Percentiles rank a stretch among this genome's conserved stretches.
phyloP scores from a whole-genome alignment of 768 basidiomycete genomes.

The Brasilioporus rufonigricans region DNA sequence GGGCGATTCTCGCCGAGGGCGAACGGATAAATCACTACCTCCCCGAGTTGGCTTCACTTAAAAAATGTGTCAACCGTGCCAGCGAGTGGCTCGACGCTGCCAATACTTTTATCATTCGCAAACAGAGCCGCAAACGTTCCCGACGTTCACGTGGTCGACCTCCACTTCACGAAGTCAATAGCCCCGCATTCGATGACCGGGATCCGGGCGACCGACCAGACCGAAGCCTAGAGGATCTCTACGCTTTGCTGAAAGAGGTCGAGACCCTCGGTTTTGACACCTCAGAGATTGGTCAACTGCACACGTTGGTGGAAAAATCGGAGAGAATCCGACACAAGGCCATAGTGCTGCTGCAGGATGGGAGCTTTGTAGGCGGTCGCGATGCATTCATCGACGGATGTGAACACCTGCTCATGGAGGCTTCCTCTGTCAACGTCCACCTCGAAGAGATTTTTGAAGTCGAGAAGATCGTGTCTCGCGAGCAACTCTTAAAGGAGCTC shows the following conservation, averaged over 20 bases:
- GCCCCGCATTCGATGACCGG: slow-evolving; percentile 28
- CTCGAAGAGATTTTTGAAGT: slow-evolving; percentile 77
- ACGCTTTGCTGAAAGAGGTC: slow-evolving; percentile 66
- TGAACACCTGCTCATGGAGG: slow-evolving; percentile 65
- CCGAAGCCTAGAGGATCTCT: slow-evolving; percentile 67
- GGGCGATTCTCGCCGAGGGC: slow-evolving; percentile 82
- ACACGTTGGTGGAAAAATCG: slow-evolving; percentile 54
- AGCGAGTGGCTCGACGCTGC: slow-evolving; percentile 89
- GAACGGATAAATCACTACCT: slow-evolving; percentile 80
- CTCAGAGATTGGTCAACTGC: slow-evolving; percentile 64
- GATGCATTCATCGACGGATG: slow-evolving; percentile 65
- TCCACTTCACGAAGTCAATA: slow-evolving; percentile 43
- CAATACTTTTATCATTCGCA: slow-evolving; percentile 73
- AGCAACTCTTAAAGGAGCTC: slow-evolving; percentile 73
- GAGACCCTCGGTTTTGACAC: slow-evolving; percentile 82
- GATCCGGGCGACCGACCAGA: slow-evolving; percentile 72
- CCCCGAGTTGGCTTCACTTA: slow-evolving; percentile 66
- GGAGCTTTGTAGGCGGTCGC: slow-evolving; percentile 44
- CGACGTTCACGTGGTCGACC: slow-evolving; percentile 59
- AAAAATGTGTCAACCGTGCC: slow-evolving; percentile 76
- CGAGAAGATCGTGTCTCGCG: slow-evolving; percentile 77
- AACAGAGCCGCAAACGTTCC: slow-evolving; percentile 77
- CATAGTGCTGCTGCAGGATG: slow-evolving; percentile 45
- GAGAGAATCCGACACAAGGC: slow-evolving; percentile 64
- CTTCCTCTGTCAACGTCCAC: slow-evolving; percentile 77